A percentile compares a stretch with the other conserved stretches of the same genome.
Conservation (phyloP, 1,139 yeast genomes). For the Zygosaccharomyces sapae region DNA sequence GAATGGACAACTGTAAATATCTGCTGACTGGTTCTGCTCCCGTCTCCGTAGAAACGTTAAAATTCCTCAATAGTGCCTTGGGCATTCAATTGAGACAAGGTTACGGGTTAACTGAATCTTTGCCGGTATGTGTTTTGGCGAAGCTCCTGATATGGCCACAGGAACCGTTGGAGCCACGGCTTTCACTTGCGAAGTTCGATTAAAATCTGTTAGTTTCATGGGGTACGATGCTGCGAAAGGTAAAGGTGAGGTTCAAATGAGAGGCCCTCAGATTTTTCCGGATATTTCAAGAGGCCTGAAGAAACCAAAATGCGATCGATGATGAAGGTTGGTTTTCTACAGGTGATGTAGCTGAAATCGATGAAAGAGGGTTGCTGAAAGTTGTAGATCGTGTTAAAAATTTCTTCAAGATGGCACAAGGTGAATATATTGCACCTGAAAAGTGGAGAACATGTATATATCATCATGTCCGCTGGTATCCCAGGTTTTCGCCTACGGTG, state of each 20-base stretch:
- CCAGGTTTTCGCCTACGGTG: conserved; percentile 66
- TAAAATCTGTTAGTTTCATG: conserved; percentile 66
- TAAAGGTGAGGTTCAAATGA: conserved; percentile 56
- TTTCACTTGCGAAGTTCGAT: conserved; percentile 52
- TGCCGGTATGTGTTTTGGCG: conserved; percentile 54
- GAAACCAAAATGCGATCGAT: conserved; percentile 54
- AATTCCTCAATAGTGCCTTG: conserved; percentile 59
- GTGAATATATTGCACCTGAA: conserved; percentile 79
- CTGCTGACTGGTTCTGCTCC: conserved; percentile 72
- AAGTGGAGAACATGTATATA: conserved; percentile 62
- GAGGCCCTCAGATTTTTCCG: conserved; percentile 66
- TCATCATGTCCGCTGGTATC: conserved; percentile 49
- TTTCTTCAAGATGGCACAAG: conserved; percentile 76
- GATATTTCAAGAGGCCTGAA: conserved; percentile 55
- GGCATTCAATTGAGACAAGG: conserved; percentile 63
- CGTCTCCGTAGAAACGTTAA: conserved; percentile 54
- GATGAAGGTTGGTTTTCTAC: conserved; percentile 72
- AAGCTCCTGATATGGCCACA: conserved; percentile 44
- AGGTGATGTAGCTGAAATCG: conserved; percentile 67
- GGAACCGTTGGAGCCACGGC: conserved; percentile 65
- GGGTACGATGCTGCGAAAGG: conserved; percentile 50
- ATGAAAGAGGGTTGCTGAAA: conserved; percentile 49
- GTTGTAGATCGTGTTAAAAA: conserved; percentile 76
- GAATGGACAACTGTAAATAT: conserved; percentile 48
- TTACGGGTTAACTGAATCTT: conserved; percentile 76